Evolutionary conservation across 2,329 filamentous ascomycete species (phyloP).

Genomic region (Apiospora marii): DNA sequence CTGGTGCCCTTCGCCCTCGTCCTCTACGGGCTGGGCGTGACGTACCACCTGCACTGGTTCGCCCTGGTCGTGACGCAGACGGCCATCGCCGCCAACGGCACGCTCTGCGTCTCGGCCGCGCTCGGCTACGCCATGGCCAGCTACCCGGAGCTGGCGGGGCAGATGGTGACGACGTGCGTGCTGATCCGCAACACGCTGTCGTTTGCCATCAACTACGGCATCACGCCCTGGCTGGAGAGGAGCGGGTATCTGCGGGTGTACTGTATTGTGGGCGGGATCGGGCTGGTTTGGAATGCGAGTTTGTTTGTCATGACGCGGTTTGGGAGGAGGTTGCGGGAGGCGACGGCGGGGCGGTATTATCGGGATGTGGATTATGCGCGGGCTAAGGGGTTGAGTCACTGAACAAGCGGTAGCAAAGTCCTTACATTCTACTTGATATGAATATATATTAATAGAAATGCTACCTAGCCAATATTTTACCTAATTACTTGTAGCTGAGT

Average conservation of each 20-base stretch:
- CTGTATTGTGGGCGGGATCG: constrained; percentile 45
- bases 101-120: constrained; percentile 37
- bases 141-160: constrained; percentile 42
- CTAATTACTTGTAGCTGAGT: too few relatives aligned
- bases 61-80: constrained; percentile 40
- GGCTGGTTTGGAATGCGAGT: constrained; percentile 48
- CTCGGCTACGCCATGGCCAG: constrained; percentile 42
- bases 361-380: constrained; percentile 41
- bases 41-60: constrained; percentile 43
- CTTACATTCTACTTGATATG: too few relatives aligned
- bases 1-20: constrained; percentile 32
- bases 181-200: constrained; percentile 56
- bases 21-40: constrained; percentile 34
- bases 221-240: constrained; percentile 46
- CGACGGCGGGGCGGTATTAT: constrained; percentile 47
- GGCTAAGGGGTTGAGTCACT: constrained; percentile 25
- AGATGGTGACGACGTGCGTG: constrained; percentile 42
- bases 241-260: constrained; percentile 49
- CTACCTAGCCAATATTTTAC: too few relatives aligned
- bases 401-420: too few relatives aligned
- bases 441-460: too few relatives aligned
- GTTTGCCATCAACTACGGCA: constrained; percentile 58
- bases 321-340: constrained; percentile 52
- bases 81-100: constrained; percentile 38
- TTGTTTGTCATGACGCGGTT: constrained; percentile 55